Evolutionary conservation across 495 filamentous ascomycete genomes (phyloP), one percentile per base, ranked within the genome.

Genomic region (Hypoxylon cercidicola): DNA sequence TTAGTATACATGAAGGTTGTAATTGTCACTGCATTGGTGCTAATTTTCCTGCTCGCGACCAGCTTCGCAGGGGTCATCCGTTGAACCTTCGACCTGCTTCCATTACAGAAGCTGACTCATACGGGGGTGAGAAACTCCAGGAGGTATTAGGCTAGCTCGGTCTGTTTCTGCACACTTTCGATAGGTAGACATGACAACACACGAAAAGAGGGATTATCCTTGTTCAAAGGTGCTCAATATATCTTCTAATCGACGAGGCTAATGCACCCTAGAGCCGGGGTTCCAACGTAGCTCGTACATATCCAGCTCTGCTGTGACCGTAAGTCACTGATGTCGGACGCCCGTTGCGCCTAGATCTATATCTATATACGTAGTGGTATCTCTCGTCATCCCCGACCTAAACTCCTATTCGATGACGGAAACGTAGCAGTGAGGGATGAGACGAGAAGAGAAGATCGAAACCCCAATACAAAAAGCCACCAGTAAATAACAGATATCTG

Each of bases 341-440:
- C 45, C 25, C 15, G n/a, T 49, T 30, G 10, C 23, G 40, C 53
- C 46, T 30, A 30, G 18, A 43, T 62, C 64, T 67, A 67, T 62
- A 30, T 67, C 47, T 54, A 46, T 45, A 58, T 46, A 49, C 47
- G 54, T 41, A 44, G 44, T 63, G 65, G 65, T 68, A 68, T 68
- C 65, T 63, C 50, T 54, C 40, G 43, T 23, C 34, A 46, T n/a
- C 50, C 21, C 39, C 45, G 5, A 32, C 39, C 49, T 20, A 12
- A 60, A 60, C 59, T 49, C 60, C 54, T 62, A 58, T 41, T 18
- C 15, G 13, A 51, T 48, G 49, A 20, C 19, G 5, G 12, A 18
- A 55, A 32, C 13, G n/a, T 32, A 40, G 16, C 25, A 28, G 20
- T 23, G 57, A 40, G 13, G 39, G 56, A 43, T 13, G 28, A 15